Evolutionary conservation across 2,329 filamentous ascomycete genomes (phyloP).

Genomic region (Hypoxylon sp.): DNA sequence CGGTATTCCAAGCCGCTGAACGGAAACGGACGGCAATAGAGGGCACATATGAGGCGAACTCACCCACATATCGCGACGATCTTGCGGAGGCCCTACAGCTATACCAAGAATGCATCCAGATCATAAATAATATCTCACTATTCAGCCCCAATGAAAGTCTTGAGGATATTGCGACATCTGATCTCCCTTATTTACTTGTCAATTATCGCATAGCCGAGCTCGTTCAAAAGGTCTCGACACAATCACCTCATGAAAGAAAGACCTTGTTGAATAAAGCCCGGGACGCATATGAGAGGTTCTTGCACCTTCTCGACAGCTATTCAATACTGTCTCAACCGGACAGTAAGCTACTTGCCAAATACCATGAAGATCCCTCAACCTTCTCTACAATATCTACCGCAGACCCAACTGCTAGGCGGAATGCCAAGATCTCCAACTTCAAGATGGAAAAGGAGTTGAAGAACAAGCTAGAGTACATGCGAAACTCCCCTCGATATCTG

Average conservation of each 20-base stretch:
- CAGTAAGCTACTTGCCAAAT: constrained; percentile 78
- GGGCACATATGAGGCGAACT: constrained; percentile 74
- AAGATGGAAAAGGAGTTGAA: constrained; percentile 88
- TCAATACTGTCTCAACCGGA: constrained; percentile 76
- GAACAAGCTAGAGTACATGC: constrained; percentile 77
- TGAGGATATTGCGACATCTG: constrained; percentile 88
- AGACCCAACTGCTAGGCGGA: constrained; percentile 77
- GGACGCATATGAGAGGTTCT: constrained; percentile 81
- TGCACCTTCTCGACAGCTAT: constrained; percentile 84
- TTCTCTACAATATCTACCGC: constrained; percentile 79
- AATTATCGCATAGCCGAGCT: constrained; percentile 86
- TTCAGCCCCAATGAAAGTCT: constrained; percentile 92
- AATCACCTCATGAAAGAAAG: constrained; percentile 70
- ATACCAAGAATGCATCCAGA: constrained; percentile 80
- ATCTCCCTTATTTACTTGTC: constrained; percentile 87
- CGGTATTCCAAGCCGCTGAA: constrained; percentile 66
- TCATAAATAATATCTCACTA: constrained; percentile 79
- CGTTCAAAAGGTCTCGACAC: constrained; percentile 74
- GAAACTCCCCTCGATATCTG: constrained; percentile 59
- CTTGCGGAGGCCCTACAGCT: constrained; percentile 76
- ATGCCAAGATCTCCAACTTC: constrained; percentile 89
- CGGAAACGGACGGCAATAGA: constrained; percentile 71
- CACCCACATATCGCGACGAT: constrained; percentile 75
- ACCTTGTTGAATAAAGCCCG: constrained; percentile 74
- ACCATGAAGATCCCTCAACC: constrained; percentile 77